Evolutionary conservation across 2,329 filamentous ascomycete species (phyloP), one percentile per base, ranked within the genome.

Genomic region (Fusarium sp.): DNA sequence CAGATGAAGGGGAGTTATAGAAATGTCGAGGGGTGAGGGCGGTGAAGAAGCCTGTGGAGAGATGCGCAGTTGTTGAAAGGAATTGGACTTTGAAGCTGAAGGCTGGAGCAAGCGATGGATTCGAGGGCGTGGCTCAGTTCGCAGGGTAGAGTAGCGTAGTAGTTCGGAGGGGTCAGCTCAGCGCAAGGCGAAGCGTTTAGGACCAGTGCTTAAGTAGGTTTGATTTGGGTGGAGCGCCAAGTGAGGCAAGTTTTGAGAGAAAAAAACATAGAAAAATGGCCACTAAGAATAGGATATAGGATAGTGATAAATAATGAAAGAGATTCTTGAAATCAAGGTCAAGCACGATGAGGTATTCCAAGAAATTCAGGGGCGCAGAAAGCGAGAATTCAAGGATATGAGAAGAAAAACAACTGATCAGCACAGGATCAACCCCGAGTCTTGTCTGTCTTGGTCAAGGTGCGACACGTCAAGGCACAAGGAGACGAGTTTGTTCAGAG

Each of bases 401-500:
- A 71, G 62, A 64, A 61, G 53, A 55, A 55, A 45, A 52, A 62
- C 41, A 67, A 47, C 38, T 57, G 70, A 72, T 70, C 70, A 72
- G 55, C 68, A 38, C 38, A 63, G 62, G 69, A 72, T 71, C 67
- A 68, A 58, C 56, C 57, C 45, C 71, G 55, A 57, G 58, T 65
- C 61, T 74, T 65, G 67, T 57, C 71, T 63, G 44, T 73, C 65
- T 74, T 69, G 67, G 65, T 62, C 42, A 69, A 74, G 55, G 71
- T 73, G 60, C 71, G 68, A 74, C 71, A 74, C 71, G 71, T 73
- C 71, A 63, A 72, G 62, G 59, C 38, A 68, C 59, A 56, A 56
- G 53, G 39, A 47, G 53, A 56, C 39, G 42, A 74, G 61, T 65
- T 49, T 72, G 67, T 74, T 74, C 53, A 61, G 65, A 72, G 63